Evolutionary conservation across 2,329 filamentous ascomycete genomes (phyloP), one percentile per base, ranked within the genome.

Genomic region (Microdochium paspali): DNA sequence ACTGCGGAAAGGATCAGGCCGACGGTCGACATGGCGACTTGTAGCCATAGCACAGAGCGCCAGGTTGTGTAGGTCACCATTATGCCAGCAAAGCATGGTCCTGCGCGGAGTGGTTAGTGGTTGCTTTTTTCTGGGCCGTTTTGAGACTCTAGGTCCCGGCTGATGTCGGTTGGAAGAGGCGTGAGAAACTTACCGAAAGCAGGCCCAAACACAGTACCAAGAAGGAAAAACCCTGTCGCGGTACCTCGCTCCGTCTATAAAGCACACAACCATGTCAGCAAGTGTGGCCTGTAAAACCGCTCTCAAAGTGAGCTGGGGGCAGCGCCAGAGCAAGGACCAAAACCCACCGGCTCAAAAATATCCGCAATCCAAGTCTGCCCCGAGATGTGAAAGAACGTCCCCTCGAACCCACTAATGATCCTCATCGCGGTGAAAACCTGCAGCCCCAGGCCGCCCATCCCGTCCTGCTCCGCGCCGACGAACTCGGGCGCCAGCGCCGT

Each of bases 201-300:
- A 48, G 68, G 67, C 0, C 69, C 69, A 44, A 61, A 57, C 10
- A 71, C 66, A 2, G 62, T 66, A 5, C 69, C 69, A 28, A 61
- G 58, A 58, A 71, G 65, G 47, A 71, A 68, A 51, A 66, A 69
- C 0, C 67, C 69, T 2, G 66, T 62, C 3, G 68, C 68, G 2
- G 64, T 70, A n/a, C 68, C 69, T 39, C 66, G 25, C n/a, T 46
- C 44, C 23, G 42, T 44, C 42, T 44, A 18, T 6, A 7, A 4
- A 26, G n/a, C 13, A n/a, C 18, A 25, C n/a, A 24, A 26, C 5
- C 7, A 26, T 44, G 23, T 24, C 12, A 25, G 10, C n/a, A 13
- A 23, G 10, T 40, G 13, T 21, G 18, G 13, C 18, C 9, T 24
- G 7, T 3, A 24, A 43, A 10, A 5, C 39, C 39, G 6, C 7